Evolutionary conservation across 2,329 filamentous ascomycete species (phyloP).

Genomic region (Sporothrix protearum): DNA sequence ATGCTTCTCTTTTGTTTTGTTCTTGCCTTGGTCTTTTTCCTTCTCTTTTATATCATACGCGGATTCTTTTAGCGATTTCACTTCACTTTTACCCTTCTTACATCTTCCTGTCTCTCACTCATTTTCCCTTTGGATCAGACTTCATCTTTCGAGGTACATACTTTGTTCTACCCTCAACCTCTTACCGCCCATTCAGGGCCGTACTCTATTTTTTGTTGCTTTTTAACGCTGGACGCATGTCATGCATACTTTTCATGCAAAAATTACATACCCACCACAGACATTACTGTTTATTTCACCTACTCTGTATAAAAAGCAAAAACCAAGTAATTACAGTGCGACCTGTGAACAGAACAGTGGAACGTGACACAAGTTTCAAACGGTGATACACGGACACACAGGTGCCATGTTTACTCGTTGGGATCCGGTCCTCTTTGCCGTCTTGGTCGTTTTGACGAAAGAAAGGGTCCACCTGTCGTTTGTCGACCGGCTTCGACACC

Average conservation of each 20-base stretch:
- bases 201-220: not conserved
- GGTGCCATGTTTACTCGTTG: not conserved
- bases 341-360: too few species aligned
- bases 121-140: not conserved
- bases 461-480: not conserved
- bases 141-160: not conserved
- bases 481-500: not conserved
- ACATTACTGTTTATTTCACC: not conserved
- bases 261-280: conserved; percentile 19
- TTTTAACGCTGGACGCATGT: conserved; percentile 8
- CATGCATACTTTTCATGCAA: conserved; percentile 4
- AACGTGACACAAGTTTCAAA: not conserved
- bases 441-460: not conserved
- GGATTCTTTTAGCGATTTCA: not conserved
- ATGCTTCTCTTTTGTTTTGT: not conserved
- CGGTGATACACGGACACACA: not conserved
- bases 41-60: not conserved
- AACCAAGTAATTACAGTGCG: not conserved
- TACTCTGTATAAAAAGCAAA: too few species aligned
- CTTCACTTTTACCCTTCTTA: not conserved
- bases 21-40: conserved; percentile 7
- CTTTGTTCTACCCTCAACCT: not conserved
- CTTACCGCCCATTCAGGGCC: not conserved
- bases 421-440: not conserved
- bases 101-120: not conserved